phyloP scores from a whole-genome alignment of 108 stramenopile genomes.

The Cafeteria roenbergensis region DNA sequence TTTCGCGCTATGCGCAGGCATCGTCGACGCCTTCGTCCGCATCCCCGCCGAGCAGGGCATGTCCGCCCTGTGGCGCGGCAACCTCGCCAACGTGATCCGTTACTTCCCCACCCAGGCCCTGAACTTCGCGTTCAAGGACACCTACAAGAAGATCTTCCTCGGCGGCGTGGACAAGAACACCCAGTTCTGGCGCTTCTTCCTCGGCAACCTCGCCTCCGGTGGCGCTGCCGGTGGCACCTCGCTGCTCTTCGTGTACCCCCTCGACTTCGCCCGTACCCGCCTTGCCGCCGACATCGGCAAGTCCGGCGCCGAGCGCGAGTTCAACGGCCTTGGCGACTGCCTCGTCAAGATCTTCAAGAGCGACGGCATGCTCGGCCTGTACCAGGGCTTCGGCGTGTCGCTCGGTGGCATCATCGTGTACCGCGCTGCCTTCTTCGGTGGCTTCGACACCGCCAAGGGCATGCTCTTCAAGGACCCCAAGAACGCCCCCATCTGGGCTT shows the following conservation, averaged over 20 bases:
- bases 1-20: too few species aligned
- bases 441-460: conserved; percentile 87
- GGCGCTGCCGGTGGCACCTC: conserved; percentile 92
- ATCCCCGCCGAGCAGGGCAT: conserved; percentile 77
- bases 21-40: conserved; percentile 54
- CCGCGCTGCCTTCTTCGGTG: conserved; percentile 96
- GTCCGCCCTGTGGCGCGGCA: conserved; percentile 75
- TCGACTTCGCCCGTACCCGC: conserved; percentile 96
- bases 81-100: conserved; percentile 92
- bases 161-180: conserved; percentile 78
- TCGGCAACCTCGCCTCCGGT: conserved; percentile 89
- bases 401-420: conserved; percentile 89
- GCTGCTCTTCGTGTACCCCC: conserved; percentile 88
- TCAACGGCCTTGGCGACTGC: conserved; percentile 92
- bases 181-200: conserved; percentile 83
- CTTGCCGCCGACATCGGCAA: conserved; percentile 89
- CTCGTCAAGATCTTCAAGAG: conserved; percentile 64
- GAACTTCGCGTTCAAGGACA: conserved; percentile 98
- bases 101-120: conserved; percentile 97
- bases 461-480: conserved; percentile 80
- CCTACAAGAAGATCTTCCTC: conserved; percentile 88
- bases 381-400: conserved; percentile 95
- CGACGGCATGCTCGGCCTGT: conserved; percentile 77
- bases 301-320: conserved; percentile 68
- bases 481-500: conserved; percentile 71